A percentile compares a stretch with the other conserved stretches of the same genome.
Conservation (phyloP, 192 early-diverging fungal species). For the Chytriomyces sp. region DNA sequence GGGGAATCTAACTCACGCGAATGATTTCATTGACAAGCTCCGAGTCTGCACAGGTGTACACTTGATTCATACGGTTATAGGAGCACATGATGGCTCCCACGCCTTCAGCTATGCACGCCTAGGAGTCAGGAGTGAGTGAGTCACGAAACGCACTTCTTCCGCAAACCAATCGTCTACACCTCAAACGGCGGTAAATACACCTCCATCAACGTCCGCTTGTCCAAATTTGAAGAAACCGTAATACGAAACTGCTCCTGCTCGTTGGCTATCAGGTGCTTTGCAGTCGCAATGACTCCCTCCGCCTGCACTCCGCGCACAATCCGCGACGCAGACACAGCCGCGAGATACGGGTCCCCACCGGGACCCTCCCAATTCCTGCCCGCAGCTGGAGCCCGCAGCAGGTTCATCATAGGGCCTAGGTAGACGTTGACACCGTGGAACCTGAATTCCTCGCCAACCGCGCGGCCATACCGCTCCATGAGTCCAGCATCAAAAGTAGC, state of each 20-base stretch:
- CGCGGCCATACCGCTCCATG: slow-evolving; percentile 48
- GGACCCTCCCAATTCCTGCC: slow-evolving; percentile 45
- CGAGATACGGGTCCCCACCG: slow-evolving; percentile 52
- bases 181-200: slow-evolving; percentile 64
- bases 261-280: slow-evolving; percentile 55
- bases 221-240: slow-evolving; percentile 32
- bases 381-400: slow-evolving; percentile 37
- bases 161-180: neutral
- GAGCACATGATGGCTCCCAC: slow-evolving; percentile 65
- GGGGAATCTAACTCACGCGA: too few relatives aligned
- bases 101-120: slow-evolving; percentile 48
- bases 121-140: neutral
- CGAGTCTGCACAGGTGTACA: slow-evolving; percentile 58
- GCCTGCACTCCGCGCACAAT: slow-evolving; percentile 48
- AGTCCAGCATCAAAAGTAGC: slow-evolving; percentile 58
- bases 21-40: slow-evolving; percentile 46
- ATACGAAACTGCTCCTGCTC: slow-evolving; percentile 53
- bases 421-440: slow-evolving; percentile 56
- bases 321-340: slow-evolving; percentile 32
- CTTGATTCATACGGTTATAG: slow-evolving; percentile 61
- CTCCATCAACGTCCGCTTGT: slow-evolving; percentile 64
- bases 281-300: slow-evolving; percentile 57
- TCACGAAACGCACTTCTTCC: neutral
- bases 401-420: slow-evolving; percentile 54
- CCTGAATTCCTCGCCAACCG: slow-evolving; percentile 57